Conservation (phyloP, 179 eudicot species). For the Amaranthus tricolor region DNA sequence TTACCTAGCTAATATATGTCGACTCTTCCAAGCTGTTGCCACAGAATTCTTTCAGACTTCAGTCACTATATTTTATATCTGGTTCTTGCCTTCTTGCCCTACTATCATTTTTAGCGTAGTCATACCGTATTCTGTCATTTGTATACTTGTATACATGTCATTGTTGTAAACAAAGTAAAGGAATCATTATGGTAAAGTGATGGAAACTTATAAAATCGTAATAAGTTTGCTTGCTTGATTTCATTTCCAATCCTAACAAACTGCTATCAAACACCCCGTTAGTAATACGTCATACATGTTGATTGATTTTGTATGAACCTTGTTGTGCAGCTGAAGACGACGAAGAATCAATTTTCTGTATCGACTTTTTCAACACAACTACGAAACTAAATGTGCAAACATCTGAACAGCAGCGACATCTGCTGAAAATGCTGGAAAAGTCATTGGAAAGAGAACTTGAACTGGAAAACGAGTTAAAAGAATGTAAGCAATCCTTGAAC, state of each 20-base stretch:
- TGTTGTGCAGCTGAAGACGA: conserved; percentile 47
- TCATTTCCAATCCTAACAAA: too few species aligned
- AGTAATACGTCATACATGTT: background rate
- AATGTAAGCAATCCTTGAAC: conserved; percentile 54
- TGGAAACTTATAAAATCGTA: too few species aligned
- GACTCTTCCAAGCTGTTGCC: background rate
- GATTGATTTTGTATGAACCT: background rate
- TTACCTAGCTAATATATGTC: background rate
- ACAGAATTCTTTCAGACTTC: background rate
- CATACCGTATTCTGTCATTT: background rate
- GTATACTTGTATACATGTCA: too few species aligned
- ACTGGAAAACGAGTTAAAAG: conserved; percentile 65
- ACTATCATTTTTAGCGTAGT: background rate
- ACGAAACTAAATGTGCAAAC: conserved; percentile 68
- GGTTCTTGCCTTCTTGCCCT: background rate
- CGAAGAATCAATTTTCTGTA: conserved; percentile 29
- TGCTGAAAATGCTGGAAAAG: conserved; percentile 79
- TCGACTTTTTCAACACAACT: conserved; percentile 30
- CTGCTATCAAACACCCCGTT: too few species aligned
- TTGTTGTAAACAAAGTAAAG: too few species aligned
- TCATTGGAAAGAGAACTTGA: conserved; percentile 83
- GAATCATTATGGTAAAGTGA: too few species aligned
- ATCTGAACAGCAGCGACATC: conserved; percentile 71
- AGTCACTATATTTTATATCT: background rate
- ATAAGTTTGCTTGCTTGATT: too few species aligned